Percentiles rank a stretch among this genome's conserved stretches.
Conservation (phyloP, 2,329 filamentous ascomycete genomes). For the Diplocarpon mali region DNA sequence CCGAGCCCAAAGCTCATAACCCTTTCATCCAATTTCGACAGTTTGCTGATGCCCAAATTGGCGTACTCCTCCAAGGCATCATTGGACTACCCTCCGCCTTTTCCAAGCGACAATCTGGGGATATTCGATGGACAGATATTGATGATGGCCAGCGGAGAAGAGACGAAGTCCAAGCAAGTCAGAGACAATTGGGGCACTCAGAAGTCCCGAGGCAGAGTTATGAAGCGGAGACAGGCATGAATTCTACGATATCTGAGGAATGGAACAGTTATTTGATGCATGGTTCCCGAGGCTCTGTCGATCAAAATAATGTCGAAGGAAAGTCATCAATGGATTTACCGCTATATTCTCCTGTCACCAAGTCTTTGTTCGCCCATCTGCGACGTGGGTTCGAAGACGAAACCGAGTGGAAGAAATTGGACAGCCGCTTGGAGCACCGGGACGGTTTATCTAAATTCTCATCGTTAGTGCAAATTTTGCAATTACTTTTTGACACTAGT, state of each 20-base stretch:
- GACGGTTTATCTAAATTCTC: neutral
- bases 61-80: slow-evolving; percentile 25
- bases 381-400: slow-evolving; percentile 6
- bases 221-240: neutral
- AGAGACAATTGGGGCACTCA: slow-evolving; percentile 16
- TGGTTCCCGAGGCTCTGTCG: neutral
- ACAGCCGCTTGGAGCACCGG: neutral
- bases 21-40: slow-evolving; percentile 26
- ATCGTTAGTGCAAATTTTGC: neutral
- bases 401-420: slow-evolving; percentile 50
- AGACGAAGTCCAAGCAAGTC: slow-evolving; percentile 19
- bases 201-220: slow-evolving; percentile 5
- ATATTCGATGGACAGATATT: slow-evolving; percentile 20
- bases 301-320: neutral
- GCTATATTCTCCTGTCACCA: slow-evolving; percentile 21
- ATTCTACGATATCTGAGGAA: neutral
- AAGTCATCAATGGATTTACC: slow-evolving; percentile 14
- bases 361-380: slow-evolving; percentile 18
- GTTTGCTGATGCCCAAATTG: slow-evolving; percentile 23
- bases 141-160: slow-evolving; percentile 21
- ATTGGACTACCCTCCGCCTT: slow-evolving; percentile 26
- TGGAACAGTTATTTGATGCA: neutral
- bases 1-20: slow-evolving; percentile 18
- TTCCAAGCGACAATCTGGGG: slow-evolving; percentile 12
- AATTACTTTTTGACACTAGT: slow-evolving; percentile 1